Conservation (phyloP, 257 asterid species). For the Primulina huaijiensis region DNA sequence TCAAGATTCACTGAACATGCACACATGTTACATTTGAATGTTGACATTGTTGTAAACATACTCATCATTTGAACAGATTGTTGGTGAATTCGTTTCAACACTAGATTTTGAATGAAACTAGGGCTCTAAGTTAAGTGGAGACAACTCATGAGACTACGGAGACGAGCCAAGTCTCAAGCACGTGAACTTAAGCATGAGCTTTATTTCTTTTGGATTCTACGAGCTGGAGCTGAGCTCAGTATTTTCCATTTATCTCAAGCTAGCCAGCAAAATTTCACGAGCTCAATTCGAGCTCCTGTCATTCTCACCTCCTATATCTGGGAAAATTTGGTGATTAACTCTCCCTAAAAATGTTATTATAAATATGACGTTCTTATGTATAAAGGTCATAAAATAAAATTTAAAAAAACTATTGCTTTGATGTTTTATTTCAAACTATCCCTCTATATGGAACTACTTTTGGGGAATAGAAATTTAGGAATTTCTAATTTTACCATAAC, state of each 20-base stretch:
- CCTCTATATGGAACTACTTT: not conserved
- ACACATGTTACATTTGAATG: not conserved
- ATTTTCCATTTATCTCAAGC: not conserved
- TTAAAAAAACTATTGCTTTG: too few relatives aligned
- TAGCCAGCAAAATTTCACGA: not conserved
- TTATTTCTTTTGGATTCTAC: not conserved
- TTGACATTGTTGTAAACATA: not conserved
- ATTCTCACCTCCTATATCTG: not conserved
- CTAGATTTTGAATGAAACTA: not conserved
- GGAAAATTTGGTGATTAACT: too few relatives aligned
- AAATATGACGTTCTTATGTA: not conserved
- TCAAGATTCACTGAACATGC: not conserved
- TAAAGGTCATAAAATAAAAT: too few relatives aligned
- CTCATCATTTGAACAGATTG: not conserved
- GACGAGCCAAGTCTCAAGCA: not conserved
- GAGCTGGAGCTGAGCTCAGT: not conserved
- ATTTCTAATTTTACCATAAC: not conserved
- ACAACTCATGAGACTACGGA: not conserved
- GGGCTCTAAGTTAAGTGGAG: not conserved
- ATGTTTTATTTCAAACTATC: not conserved
- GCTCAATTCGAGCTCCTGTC: not conserved
- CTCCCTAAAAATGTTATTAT: too few relatives aligned
- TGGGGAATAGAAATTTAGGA: not conserved
- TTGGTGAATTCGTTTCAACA: not conserved
- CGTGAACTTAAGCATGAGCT: too few relatives aligned